Evolutionary conservation across 176 grass and related monocot genomes (phyloP), one percentile per base, ranked within the genome.

Genomic region (Rhipidocladum racemiflorum): DNA sequence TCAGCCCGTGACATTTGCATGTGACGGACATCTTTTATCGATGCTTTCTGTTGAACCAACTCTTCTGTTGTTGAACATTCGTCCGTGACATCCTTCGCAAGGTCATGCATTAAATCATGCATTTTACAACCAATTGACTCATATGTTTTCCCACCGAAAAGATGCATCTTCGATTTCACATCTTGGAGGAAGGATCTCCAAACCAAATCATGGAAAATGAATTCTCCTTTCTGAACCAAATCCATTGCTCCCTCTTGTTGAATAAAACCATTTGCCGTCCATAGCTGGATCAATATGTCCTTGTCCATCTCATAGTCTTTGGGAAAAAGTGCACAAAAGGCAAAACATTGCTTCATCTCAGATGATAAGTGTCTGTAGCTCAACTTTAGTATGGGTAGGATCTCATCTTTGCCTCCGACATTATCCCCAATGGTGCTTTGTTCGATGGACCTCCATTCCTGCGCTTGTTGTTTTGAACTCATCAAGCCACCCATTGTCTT

Each of bases 41-140:
- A 78, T 42, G 30, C n/a, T 0, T 35, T 61, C 1, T 28, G 6
- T 8, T 85, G 14, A 61, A 16, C 40, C 42, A 71, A 50, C 1
- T 48, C 21, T 13, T 18, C 0, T 29, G 3, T 7, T 9, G 4
- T 9, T 3, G 14, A 54, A 62, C 74, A 78, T 50, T 78, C 65
- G 0, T 62, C 27, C 15, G 55, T 21, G 5, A 61, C 66, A 12
- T 39, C 16, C 64, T 79, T 70, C 1, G 48, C 68, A 13, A 86
- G 59, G 9, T 74, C 84, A 57, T 86, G 76, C 69, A 81, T 78
- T 49, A 76, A 36, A 77, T 85, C 73, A 42, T 85, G 84, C 54
- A 85, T 86, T 63, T 86, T 72, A 62, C 76, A 53, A 68, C 10
- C 1, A 49, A 78, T 23, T 29, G 0, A 1, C 4, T 46, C 3